Evolutionary conservation across 23 red algal species (phyloP).

Genomic region (Chondrus crispus): DNA sequence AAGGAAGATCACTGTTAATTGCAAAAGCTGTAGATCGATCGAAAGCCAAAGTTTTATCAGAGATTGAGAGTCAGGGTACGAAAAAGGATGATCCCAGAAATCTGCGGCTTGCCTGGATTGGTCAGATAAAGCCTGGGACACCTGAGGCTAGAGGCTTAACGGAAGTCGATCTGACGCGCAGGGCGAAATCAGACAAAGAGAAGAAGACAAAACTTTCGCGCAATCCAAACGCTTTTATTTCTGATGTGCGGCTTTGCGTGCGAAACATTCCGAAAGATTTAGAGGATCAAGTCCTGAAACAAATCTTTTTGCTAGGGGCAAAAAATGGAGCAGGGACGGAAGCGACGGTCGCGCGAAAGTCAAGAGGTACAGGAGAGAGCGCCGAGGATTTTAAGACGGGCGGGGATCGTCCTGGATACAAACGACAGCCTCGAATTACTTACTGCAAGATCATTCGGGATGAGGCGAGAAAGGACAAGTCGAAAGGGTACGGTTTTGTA

Average conservation of each 20-base stretch:
- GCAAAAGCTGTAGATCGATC: conserved; percentile 33
- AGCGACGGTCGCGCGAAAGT: neutral
- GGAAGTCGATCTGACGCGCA: conserved; percentile 35
- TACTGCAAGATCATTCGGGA: conserved; percentile 10
- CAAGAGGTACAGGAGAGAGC: neutral
- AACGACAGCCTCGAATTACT: neutral
- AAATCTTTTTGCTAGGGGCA: conserved; percentile 37
- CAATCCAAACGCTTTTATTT: conserved; percentile 88
- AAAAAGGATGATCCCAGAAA: conserved; percentile 64
- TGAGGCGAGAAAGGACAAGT: conserved; percentile 33
- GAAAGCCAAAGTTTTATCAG: neutral
- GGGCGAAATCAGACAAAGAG: conserved; percentile 32
- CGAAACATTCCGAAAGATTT: conserved; percentile 67
- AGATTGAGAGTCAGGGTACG: neutral
- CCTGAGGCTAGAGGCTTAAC: conserved; percentile 45
- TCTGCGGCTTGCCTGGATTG: conserved; percentile 68
- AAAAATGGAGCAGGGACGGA: neutral
- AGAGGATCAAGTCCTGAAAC: conserved; percentile 54
- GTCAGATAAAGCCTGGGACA: conserved; percentile 37
- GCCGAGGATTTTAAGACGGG: neutral
- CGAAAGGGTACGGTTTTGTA: conserved; percentile 90
- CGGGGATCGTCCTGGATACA: too few species aligned
- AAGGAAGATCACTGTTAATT: conserved; percentile 33
- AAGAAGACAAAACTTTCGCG: conserved; percentile 63
- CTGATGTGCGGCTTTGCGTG: conserved; percentile 60